These are phyloP conservation scores for Rossbeevera mucosa DNA, from an alignment of 768 basidiomycete species.

Conservation along the genomic window DNA sequence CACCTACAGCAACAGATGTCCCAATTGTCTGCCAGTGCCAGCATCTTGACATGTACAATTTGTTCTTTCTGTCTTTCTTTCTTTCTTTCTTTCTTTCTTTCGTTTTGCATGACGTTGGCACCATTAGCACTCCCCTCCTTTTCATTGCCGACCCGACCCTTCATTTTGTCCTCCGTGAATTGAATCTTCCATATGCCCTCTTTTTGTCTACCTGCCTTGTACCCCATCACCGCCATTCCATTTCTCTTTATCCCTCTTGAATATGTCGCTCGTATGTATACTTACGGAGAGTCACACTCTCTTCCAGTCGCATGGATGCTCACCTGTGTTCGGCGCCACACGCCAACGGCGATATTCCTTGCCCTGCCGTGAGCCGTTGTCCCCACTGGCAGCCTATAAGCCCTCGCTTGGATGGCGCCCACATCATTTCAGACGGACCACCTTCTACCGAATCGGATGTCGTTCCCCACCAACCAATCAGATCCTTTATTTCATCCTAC, in stretches of 20 bases:
- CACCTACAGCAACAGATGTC: too few species aligned
- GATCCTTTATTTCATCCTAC: slow-evolving; percentile 6
- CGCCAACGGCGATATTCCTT: slow-evolving; percentile 5
- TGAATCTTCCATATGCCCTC: not conserved
- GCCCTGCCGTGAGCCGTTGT: slow-evolving; percentile 11
- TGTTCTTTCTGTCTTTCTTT: too few species aligned
- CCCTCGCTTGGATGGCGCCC: not conserved
- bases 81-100: too few species aligned
- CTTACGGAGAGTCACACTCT: not conserved
- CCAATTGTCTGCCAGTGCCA: not conserved
- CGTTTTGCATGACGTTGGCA: not conserved
- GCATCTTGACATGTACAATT: slow-evolving; percentile 1
- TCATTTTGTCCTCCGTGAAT: slow-evolving; percentile 1
- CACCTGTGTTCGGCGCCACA: slow-evolving; percentile 3
- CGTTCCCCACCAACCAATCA: not conserved
- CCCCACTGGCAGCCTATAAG: too few species aligned
- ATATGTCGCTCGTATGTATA: not conserved
- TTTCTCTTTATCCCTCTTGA: slow-evolving; percentile 10
- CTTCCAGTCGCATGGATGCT: not conserved
- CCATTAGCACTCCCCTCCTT: not conserved
- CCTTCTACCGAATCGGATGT: not conserved
- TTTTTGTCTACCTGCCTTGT: not conserved
- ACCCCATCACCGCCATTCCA: not conserved
- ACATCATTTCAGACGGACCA: slow-evolving; percentile 1
- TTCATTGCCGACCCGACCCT: slow-evolving; percentile 11